Evolutionary conservation across 2,329 filamentous ascomycete genomes (phyloP).

Genomic region (Colletotrichum australisinense): DNA sequence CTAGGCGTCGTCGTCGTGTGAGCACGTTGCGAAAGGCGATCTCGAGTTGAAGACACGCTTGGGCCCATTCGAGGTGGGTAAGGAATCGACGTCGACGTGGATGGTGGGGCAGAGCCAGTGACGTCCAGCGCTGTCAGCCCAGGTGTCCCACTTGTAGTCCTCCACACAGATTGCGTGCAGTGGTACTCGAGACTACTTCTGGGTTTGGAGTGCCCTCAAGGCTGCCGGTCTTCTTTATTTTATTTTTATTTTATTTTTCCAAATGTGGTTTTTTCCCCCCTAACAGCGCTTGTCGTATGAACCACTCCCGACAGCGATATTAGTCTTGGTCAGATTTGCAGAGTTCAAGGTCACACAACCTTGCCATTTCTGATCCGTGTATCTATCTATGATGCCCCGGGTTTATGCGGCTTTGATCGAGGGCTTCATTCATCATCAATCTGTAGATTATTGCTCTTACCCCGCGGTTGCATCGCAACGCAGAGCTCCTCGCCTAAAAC

Average conservation of each 20-base stretch:
- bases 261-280: not conserved
- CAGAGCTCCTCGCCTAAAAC: not conserved
- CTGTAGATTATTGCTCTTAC: not conserved
- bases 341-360: not conserved
- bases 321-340: not conserved
- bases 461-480: not conserved
- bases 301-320: not conserved
- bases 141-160: constrained; percentile 10
- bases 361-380: not conserved
- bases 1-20: constrained; percentile 2
- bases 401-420: not conserved
- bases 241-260: not conserved
- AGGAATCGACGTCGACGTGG: not conserved
- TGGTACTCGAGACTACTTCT: not conserved
- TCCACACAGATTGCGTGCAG: not conserved
- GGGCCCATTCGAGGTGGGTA: constrained; percentile 2
- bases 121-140: constrained; percentile 1
- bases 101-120: constrained; percentile 26
- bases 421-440: not conserved
- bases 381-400: too few relatives aligned
- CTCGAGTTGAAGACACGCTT: constrained; percentile 14
- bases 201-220: not conserved
- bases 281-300: not conserved
- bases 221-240: not conserved
- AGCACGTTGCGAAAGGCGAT: not conserved